Conservation (phyloP, 1,284 basidiomycete species). For the Malassezia obtusa region DNA sequence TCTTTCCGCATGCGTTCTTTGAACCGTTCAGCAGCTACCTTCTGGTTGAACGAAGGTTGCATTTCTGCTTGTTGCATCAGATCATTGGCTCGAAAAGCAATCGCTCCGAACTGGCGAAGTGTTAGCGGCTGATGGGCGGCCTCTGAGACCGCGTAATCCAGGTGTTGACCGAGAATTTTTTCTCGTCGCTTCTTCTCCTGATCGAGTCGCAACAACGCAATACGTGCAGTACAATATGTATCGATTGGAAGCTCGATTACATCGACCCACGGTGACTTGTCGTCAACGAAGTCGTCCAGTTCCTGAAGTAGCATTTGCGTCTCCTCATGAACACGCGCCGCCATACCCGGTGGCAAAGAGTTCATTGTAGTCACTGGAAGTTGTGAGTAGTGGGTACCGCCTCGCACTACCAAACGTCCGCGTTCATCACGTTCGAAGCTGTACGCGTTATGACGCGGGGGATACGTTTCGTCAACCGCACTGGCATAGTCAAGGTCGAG, state of each 20-base stretch:
- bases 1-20: constrained; percentile 21
- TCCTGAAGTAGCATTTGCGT: constrained; percentile 16
- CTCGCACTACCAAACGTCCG: no score
- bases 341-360: constrained; percentile 9
- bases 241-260: constrained; percentile 33
- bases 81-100: constrained; percentile 25
- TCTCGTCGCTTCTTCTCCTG: constrained; percentile 32
- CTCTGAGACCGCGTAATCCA: constrained; percentile 13
- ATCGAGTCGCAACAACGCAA: constrained; percentile 35
- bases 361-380: neutral
- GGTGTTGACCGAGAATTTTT: constrained; percentile 15
- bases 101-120: constrained; percentile 18
- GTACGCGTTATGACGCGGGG: constrained; percentile 27
- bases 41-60: constrained; percentile 28
- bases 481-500: neutral
- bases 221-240: constrained; percentile 29
- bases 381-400: no score
- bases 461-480: constrained; percentile 30
- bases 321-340: constrained; percentile 13
- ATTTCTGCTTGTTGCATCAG: constrained; percentile 35
- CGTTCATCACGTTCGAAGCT: neutral
- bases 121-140: constrained; percentile 15
- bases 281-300: constrained; percentile 20
- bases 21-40: constrained; percentile 27
- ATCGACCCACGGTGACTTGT: constrained; percentile 22